phyloP scores from a whole-genome alignment of 768 basidiomycete genomes.

The Suillus fuscotomentosus region DNA sequence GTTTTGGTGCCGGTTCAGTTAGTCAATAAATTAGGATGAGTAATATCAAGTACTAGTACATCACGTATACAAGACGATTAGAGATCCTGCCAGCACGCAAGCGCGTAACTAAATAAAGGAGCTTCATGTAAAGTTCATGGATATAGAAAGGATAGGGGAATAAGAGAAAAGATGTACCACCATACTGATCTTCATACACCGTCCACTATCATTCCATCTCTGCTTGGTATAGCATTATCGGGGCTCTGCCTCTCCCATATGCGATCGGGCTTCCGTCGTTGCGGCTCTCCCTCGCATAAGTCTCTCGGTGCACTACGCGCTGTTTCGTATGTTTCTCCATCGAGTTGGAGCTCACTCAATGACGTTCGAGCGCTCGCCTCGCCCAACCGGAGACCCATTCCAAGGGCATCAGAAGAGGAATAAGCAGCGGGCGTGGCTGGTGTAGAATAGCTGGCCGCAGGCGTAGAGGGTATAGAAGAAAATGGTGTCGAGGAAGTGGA shows the following conservation, averaged over 20 bases:
- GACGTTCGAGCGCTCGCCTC: conserved; percentile 29
- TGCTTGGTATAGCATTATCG: not conserved
- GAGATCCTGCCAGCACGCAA: not conserved
- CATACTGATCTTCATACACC: not conserved
- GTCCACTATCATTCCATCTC: conserved; percentile 1
- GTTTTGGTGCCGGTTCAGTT: too few relatives aligned
- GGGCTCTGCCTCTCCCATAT: conserved; percentile 5
- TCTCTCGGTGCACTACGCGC: not conserved
- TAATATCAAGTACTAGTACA: not conserved
- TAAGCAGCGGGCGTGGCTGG: conserved; percentile 13
- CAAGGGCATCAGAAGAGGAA: conserved; percentile 26
- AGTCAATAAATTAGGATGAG: not conserved
- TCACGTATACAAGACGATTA: not conserved
- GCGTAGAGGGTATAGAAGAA: conserved; percentile 30
- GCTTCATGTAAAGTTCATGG: not conserved
- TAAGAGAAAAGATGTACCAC: not conserved
- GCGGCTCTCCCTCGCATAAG: not conserved
- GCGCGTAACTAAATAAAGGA: not conserved
- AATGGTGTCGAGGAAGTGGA: conserved; percentile 31
- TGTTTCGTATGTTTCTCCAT: conserved; percentile 16
- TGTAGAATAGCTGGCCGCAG: conserved; percentile 7
- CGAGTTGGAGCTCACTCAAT: conserved; percentile 29
- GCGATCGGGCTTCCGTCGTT: not conserved
- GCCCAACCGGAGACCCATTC: conserved; percentile 21
- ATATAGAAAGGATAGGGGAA: not conserved